Evolutionary conservation across 306 rosid species (phyloP).

Genomic region (Prunus dulcis): DNA sequence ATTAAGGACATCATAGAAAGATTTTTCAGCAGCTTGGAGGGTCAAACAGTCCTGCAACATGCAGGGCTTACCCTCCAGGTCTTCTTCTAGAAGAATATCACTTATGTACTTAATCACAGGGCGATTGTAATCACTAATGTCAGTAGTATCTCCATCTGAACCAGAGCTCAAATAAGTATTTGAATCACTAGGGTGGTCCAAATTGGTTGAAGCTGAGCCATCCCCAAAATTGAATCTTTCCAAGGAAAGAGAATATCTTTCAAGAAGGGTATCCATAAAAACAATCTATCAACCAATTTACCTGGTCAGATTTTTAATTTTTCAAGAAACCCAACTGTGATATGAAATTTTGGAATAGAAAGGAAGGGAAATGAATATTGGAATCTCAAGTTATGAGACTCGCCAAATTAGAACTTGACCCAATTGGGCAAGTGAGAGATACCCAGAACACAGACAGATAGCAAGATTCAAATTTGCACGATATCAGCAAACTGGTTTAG

Average conservation of each 20-base stretch:
- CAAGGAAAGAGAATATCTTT: conserved; percentile 25
- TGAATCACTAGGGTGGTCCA: conserved; percentile 16
- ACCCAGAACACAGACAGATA: background rate
- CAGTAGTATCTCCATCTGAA: conserved; percentile 33
- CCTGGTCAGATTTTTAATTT: background rate
- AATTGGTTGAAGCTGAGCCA: conserved; percentile 24
- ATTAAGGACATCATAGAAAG: conserved; percentile 28
- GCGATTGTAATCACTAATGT: conserved; percentile 25
- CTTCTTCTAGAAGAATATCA: conserved; percentile 36
- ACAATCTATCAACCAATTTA: background rate
- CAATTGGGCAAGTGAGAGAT: background rate
- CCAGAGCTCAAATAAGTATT: conserved; percentile 15
- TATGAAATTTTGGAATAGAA: background rate
- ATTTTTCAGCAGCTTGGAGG: conserved; percentile 32
- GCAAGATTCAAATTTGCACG: conserved; percentile 1
- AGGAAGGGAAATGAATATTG: background rate
- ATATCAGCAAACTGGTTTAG: background rate
- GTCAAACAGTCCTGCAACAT: conserved; percentile 26
- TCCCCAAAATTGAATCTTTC: conserved; percentile 38
- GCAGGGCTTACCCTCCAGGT: conserved; percentile 24
- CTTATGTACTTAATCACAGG: conserved; percentile 27
- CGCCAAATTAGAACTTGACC: background rate
- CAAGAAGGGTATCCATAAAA: conserved; percentile 32
- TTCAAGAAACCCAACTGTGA: background rate
- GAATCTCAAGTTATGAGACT: background rate